These are phyloP conservation scores for Peronosclerospora sorghi DNA, from an alignment of 352 stramenopile species.

Conservation along the genomic window DNA sequence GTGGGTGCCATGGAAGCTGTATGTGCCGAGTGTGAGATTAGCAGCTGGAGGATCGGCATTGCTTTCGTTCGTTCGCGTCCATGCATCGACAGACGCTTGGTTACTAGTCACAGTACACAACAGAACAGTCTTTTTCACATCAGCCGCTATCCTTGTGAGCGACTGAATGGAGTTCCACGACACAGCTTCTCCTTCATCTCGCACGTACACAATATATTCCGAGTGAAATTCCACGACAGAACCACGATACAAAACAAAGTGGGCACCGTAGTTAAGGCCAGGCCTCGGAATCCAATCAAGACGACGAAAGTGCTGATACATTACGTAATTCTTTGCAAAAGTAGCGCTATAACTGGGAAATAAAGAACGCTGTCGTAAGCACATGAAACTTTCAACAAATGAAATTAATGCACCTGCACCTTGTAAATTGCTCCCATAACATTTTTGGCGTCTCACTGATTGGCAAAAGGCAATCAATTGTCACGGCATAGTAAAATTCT, in stretches of 20 bases:
- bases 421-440: conserved; percentile 30
- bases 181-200: conserved; percentile 2
- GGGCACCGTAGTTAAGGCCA: conserved; percentile 63
- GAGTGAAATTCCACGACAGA: conserved; percentile 46
- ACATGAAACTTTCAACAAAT: background rate
- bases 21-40: conserved; percentile 17
- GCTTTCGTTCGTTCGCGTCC: background rate
- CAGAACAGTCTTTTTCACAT: conserved; percentile 74
- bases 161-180: conserved; percentile 51
- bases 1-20: conserved; percentile 22
- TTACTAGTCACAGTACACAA: conserved; percentile 33
- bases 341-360: conserved; percentile 8
- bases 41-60: background rate
- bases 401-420: conserved; percentile 10
- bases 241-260: conserved; percentile 55
- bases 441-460: conserved; percentile 4
- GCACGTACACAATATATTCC: conserved; percentile 64
- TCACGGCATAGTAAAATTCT: conserved; percentile 39
- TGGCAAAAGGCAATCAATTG: conserved; percentile 19
- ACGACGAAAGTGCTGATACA: conserved; percentile 53
- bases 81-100: background rate
- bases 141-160: conserved; percentile 55
- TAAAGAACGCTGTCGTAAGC: background rate
- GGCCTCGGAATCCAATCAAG: conserved; percentile 40
- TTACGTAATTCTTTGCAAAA: conserved; percentile 32